These are phyloP conservation scores for Straminergon stramineum DNA, from an alignment of 225 moss, liverwort and hornwort genomes.

Conservation along the genomic window DNA sequence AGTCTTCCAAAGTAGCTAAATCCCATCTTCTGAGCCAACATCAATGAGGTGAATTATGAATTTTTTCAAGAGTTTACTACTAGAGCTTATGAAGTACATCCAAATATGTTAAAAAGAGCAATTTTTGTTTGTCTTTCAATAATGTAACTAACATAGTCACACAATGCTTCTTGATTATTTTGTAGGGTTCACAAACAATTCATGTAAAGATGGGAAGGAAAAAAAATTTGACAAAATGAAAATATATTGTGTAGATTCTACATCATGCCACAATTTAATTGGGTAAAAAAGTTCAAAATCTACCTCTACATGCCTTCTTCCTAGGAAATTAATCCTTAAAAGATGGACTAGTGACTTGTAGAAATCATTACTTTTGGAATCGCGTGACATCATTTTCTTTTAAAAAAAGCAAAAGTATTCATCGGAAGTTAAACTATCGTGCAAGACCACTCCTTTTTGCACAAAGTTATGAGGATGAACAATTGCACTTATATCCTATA, in stretches of 20 bases:
- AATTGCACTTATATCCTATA: too few species aligned
- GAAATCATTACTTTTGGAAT: too few species aligned
- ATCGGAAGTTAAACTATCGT: too few species aligned
- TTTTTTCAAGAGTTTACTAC: neutral
- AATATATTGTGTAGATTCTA: neutral
- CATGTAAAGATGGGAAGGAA: neutral
- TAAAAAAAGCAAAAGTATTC: too few species aligned
- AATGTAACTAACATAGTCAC: neutral
- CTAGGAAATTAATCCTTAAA: too few species aligned
- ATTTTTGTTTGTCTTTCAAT: neutral
- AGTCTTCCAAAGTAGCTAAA: too few species aligned
- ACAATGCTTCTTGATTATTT: accelerated
- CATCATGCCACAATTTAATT: neutral
- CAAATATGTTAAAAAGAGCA: neutral
- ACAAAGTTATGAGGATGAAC: too few species aligned
- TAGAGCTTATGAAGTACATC: neutral
- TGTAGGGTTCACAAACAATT: neutral
- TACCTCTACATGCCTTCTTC: neutral
- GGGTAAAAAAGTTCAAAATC: neutral
- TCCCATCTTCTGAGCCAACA: too few species aligned
- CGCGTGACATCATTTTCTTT: too few species aligned
- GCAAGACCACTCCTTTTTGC: too few species aligned
- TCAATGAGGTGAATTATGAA: neutral
- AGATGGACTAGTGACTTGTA: too few species aligned
- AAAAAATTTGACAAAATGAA: neutral